Evolutionary conservation across 2,329 filamentous ascomycete genomes (phyloP), one percentile per base, ranked within the genome.

Genomic region (Graphiopsis chlorocephala): DNA sequence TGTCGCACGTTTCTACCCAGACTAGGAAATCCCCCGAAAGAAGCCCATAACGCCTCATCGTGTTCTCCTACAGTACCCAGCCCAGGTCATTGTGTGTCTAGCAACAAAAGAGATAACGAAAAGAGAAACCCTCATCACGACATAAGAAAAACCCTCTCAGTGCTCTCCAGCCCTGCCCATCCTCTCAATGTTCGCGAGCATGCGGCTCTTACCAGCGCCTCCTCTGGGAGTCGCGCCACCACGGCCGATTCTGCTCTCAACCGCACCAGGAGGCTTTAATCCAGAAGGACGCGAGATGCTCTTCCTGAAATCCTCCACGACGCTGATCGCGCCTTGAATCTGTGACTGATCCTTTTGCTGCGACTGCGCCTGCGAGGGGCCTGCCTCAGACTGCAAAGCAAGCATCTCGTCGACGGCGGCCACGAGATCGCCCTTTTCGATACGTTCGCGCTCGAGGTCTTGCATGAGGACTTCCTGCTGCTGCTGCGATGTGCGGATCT

Each of bases 391-490:
- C 66, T 84, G 83, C 78, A 94, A 87, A 60, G 83, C 82, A 78
- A 95, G 89, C 88, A 95, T 90, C 80, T 95, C 91, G 76, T 95
- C 91, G 0, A 92, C 91, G 5, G 92, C 85, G 64, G 88, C 86
- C 38, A 95, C 91, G 45, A 95, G 82, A 78, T 94, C 91, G 61
- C 90, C 90, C 82, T 95, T 94, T 79, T 95, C 91, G 23, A 92
- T 85, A 7, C 91, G 84, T 78, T 95, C 91, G 66, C 85, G 82
- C 75, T 93, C 88, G 8, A 95, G 82, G 70, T 91, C 84, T 20
- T 80, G 77, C 35, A 89, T 80, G 28, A 93, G 81, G 68, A 92
- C 91, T 71, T 94, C 90, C 4, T 83, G 80, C 72, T 95, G 90
- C 4, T 83, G 79, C 74, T 89, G 87, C 52, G 95, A 83, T 7